phyloP scores from a whole-genome alignment of 2,329 filamentous ascomycete genomes.

The Claviceps cyperi region DNA sequence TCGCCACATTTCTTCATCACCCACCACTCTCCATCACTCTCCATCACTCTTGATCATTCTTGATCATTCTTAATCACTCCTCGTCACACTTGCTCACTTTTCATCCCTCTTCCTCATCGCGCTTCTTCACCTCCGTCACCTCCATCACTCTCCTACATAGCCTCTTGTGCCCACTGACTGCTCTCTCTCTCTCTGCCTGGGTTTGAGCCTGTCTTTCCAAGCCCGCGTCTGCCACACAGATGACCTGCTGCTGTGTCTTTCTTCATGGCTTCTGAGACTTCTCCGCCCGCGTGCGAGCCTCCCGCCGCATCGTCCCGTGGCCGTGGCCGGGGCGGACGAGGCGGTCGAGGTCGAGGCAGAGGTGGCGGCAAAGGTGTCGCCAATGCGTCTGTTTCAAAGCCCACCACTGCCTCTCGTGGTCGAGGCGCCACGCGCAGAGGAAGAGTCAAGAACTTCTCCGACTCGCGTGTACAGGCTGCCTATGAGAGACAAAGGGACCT shows the following conservation, averaged over 20 bases:
- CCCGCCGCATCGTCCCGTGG: slow-evolving; percentile 16
- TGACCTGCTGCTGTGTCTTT: slow-evolving; percentile 15
- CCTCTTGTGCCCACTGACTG: background rate
- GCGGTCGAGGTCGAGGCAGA: slow-evolving; percentile 8
- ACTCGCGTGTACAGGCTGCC: slow-evolving; percentile 39
- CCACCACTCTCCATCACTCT: background rate
- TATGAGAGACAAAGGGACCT: slow-evolving; percentile 52
- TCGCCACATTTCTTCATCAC: background rate
- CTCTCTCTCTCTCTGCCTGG: background rate
- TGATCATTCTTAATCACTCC: too few relatives aligned
- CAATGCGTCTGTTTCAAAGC: slow-evolving; percentile 18
- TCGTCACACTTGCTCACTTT: background rate
- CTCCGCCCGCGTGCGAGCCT: slow-evolving; percentile 23
- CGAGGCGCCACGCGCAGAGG: slow-evolving; percentile 29
- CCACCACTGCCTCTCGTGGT: slow-evolving; percentile 22
- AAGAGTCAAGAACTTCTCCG: slow-evolving; percentile 41
- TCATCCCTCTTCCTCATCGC: background rate
- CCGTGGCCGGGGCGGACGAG: slow-evolving; percentile 17
- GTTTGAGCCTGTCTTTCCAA: background rate
- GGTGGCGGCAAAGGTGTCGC: slow-evolving; percentile 16
- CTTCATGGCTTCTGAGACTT: slow-evolving; percentile 24
- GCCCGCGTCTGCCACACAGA: slow-evolving; percentile 11
- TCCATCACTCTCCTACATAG: background rate
- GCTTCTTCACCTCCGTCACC: too few relatives aligned
- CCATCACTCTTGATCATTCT: background rate